These are phyloP conservation scores for Camillea tinctor DNA, from an alignment of 2,329 filamentous ascomycete species.

Conservation along the genomic window DNA sequence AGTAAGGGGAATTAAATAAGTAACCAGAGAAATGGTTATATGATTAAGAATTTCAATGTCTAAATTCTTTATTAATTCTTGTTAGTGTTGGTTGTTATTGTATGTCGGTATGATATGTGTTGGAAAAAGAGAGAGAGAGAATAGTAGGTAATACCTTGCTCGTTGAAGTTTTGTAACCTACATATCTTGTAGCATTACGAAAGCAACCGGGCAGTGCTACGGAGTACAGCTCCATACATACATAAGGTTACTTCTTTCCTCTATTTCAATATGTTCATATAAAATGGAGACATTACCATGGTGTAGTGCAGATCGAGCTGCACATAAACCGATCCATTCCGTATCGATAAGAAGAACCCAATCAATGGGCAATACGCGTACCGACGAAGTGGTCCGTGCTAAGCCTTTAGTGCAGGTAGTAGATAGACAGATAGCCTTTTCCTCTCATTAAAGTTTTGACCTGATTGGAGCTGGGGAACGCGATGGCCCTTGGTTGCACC, in stretches of 20 bases:
- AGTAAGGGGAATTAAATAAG: too few species aligned
- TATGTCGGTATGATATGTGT: too few species aligned
- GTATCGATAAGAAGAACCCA: neutral
- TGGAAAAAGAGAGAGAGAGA: too few species aligned
- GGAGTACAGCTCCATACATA: too few species aligned
- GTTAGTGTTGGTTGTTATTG: too few species aligned
- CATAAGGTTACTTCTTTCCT: neutral
- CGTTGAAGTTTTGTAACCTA: too few species aligned
- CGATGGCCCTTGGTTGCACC: constrained; percentile 15
- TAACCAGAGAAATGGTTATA: too few species aligned
- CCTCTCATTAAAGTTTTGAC: neutral
- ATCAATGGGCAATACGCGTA: neutral
- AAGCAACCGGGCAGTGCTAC: neutral
- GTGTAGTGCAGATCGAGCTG: neutral
- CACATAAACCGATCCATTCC: neutral
- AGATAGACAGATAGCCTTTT: neutral
- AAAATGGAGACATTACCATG: neutral
- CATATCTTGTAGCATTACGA: neutral
- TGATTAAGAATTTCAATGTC: too few species aligned
- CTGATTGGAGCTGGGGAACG: neutral
- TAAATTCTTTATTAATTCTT: too few species aligned
- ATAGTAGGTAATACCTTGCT: too few species aligned
- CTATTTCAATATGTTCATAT: neutral
- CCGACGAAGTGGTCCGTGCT: neutral
- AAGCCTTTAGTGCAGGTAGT: neutral